Evolutionary conservation across 2,329 filamentous ascomycete genomes (phyloP).

Genomic region (Coniochaeta sp.): DNA sequence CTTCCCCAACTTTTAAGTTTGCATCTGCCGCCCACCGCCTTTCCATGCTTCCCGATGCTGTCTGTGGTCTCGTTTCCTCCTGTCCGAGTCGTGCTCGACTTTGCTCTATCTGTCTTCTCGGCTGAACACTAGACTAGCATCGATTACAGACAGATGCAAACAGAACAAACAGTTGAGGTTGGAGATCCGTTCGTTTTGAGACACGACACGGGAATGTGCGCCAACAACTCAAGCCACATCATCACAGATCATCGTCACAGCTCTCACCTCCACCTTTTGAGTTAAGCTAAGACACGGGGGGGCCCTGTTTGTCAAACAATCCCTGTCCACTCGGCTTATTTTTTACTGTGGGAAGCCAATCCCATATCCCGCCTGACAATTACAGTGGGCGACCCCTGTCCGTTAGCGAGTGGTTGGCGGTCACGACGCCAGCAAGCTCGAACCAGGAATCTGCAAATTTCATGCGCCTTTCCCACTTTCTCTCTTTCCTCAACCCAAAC

Average conservation of each 20-base stretch:
- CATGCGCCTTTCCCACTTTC: conserved; percentile 1
- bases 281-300: neutral
- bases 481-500: neutral
- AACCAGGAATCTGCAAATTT: conserved; percentile 1
- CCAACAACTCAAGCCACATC: neutral
- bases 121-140: too few species aligned
- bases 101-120: too few species aligned
- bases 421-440: neutral
- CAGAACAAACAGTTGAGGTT: too few species aligned
- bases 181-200: too few species aligned
- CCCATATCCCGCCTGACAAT: neutral
- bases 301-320: neutral
- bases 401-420: neutral
- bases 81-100: too few species aligned
- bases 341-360: neutral
- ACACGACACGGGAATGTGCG: neutral
- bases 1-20: conserved; percentile 1
- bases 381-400: neutral
- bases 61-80: too few species aligned
- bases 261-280: neutral
- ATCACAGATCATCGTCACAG: neutral
- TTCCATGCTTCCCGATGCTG: too few species aligned
- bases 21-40: conserved; percentile 4
- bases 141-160: too few species aligned
- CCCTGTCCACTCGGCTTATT: conserved; percentile 2